Conservation (phyloP, 2,329 filamentous ascomycete genomes). For the Thermomyces lanuginosus region DNA sequence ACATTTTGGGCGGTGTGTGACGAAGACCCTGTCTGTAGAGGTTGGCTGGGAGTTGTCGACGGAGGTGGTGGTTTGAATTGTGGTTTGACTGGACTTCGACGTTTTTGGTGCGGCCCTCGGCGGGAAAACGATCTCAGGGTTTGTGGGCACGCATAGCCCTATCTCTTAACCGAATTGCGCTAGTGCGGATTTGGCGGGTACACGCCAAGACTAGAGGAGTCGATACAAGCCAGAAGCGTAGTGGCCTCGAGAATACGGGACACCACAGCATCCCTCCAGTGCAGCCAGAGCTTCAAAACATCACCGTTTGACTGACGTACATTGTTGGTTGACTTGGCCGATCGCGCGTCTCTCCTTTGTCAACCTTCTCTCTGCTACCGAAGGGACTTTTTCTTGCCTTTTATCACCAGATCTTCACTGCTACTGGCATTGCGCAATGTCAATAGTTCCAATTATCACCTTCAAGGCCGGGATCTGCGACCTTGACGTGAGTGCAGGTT, state of each 20-base stretch:
- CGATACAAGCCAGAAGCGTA: not conserved
- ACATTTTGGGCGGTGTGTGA: constrained; percentile 37
- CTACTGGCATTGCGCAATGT: constrained; percentile 42
- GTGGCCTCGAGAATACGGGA: no score
- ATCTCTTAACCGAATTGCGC: constrained; percentile 23
- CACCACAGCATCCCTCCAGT: no score
- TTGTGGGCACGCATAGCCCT: constrained; percentile 30
- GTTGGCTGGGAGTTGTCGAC: constrained; percentile 24
- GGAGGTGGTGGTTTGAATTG: constrained; percentile 26
- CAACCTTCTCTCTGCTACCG: not conserved
- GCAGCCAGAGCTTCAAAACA: constrained; percentile 3
- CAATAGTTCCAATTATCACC: constrained; percentile 70
- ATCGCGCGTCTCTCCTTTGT: not conserved
- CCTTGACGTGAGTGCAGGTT: constrained; percentile 49
- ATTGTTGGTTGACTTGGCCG: constrained; percentile 1
- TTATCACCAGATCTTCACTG: constrained; percentile 1
- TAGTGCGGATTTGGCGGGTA: constrained; percentile 18
- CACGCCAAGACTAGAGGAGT: constrained; percentile 8
- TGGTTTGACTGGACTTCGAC: constrained; percentile 20
- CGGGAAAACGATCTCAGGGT: constrained; percentile 24
- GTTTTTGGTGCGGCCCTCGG: constrained; percentile 21
- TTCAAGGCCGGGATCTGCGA: constrained; percentile 93
- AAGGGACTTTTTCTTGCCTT: constrained; percentile 1
- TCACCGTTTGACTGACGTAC: constrained; percentile 4
- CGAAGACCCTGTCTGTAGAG: constrained; percentile 22